A percentile compares a stretch with the other conserved stretches of the same genome.
Evolutionary conservation across 192 early-diverging fungal genomes (phyloP).

Genomic region (Paraglomus brasilianum): DNA sequence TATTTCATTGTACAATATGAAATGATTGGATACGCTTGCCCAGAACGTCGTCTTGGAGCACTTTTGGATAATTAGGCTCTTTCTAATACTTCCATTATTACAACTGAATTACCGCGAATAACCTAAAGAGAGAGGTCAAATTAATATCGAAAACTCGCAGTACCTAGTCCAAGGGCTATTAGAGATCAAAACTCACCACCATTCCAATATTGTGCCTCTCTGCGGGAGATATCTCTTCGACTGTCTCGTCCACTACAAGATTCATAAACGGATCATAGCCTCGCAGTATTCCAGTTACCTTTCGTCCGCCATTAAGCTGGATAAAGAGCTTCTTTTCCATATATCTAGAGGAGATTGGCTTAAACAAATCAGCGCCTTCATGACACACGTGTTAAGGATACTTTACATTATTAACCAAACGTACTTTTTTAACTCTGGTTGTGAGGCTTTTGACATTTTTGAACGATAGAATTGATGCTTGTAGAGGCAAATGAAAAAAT

Average conservation of each 20-base stretch:
- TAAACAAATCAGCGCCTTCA: neutral
- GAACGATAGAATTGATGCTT: too few species aligned
- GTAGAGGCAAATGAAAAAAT: too few species aligned
- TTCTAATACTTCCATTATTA: slow-evolving; percentile 32
- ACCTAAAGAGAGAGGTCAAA: slow-evolving; percentile 10
- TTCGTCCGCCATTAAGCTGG: slow-evolving; percentile 88
- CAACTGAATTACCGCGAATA: slow-evolving; percentile 30
- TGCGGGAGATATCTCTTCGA: slow-evolving; percentile 72
- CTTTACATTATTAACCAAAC: neutral
- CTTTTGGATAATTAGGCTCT: neutral
- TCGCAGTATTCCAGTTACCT: slow-evolving; percentile 92
- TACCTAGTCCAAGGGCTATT: neutral
- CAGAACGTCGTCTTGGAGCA: too few species aligned
- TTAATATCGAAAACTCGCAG: neutral
- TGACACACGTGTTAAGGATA: neutral
- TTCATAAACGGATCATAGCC: slow-evolving; percentile 99
- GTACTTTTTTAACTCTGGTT: slow-evolving; percentile 31
- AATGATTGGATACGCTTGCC: too few species aligned
- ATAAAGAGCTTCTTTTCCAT: slow-evolving; percentile 95
- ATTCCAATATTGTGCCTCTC: slow-evolving; percentile 81
- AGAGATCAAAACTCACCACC: slow-evolving; percentile 56
- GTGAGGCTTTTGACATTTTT: slow-evolving; percentile 29
- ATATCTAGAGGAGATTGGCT: slow-evolving; percentile 42
- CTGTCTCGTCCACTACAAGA: slow-evolving; percentile 89
- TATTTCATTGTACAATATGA: too few species aligned